Base-by-base conservation (phyloP, 176 grass and related monocot genomes). In the Juncus inflexus region DNA sequence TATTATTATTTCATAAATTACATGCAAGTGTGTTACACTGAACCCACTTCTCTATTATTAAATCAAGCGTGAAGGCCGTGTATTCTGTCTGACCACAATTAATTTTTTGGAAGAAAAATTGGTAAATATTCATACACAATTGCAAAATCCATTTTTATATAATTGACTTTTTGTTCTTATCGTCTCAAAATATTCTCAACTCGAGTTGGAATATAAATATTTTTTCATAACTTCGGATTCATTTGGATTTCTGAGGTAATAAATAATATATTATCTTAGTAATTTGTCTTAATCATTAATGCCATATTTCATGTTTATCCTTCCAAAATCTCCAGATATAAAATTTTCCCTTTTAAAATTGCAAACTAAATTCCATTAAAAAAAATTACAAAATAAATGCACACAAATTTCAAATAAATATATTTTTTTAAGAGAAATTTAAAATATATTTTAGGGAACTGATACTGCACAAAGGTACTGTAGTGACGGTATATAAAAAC, bases 181-280 rank as follows among this genome's bases (percentile, higher is more conserved):
- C 37, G 42, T 60, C 4, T n/a, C 9, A 40, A 47, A 47, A 71
- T 45, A 71, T 71, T 71, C 58, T 9, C 68, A 71, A 71, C 37
- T 71, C 58, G 68, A 55, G 8, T n/a, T 47, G 58, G 15, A 71
- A 71, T 59, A 71, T 4, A 40, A 58, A 58, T 52, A 71, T 71
- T 56, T 71, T 59, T 70, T 12, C 54, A 71, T 40, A 59, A 60
- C 38, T 71, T 45, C 28, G 39, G 54, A 71, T 71, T 45, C 58
- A 19, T 10, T 71, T 58, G n/a, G 42, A 12, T 28, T 28, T 28
- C 19, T 28, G 19, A 1, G 19, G 19, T 28, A 28, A 28, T 28
- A 28, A 28, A 28, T 28, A 28, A 28, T 28, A 28, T 28, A 28
- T 28, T 28, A 28, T 28, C 19, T 28, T 1, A 28, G 19, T 28